Evolutionary conservation across 306 rosid species (phyloP), one percentile per base, ranked within the genome.

Genomic region (Chamaecrista fasciculata): DNA sequence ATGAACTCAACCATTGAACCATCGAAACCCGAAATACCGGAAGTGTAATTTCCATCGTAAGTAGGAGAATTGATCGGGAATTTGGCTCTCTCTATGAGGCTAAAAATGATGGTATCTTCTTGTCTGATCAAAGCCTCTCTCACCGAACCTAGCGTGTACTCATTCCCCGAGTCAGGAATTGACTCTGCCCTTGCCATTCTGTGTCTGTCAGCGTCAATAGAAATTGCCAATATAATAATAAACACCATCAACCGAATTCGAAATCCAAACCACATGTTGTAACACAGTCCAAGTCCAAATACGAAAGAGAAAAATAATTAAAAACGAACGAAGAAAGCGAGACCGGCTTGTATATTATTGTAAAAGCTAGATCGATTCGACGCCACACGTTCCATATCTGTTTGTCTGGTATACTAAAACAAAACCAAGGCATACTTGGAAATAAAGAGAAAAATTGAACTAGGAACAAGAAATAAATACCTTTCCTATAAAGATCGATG

Each of bases 51-150:
- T 48, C 47, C 29, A 7, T 78, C n/a, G 67, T 91, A 91, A 31
- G 80, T 28, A 4, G 77, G 84, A 23, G 81, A 66, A 78, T 91
- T 91, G 15, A 71, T 11, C 1, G 90, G 87, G 55, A 82, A 82
- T 49, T 57, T 80, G 5, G 90, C 92, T 76, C 97, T 76, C 63
- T 91, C 86, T 3, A 91, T 86, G 64, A 91, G 76, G 78, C 81
- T 59, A 66, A 75, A 88, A 7, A 91, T 12, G 18, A 91, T 87
- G 7, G 85, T 79, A 48, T 91, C 92, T 78, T 91, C 97, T 77
- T 84, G 95, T 66, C 86, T 80, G 51, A 75, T 64, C 87, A 91
- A 70, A 23, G 78, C 76, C 18, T 72, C 83, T 67, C 95, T 82
- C 21, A 86, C 71, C 0, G 80, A 64, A 2, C 70, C 84, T 2